Conservation (phyloP, 2,329 filamentous ascomycete genomes). For the Paraconiothyrium sp. region DNA sequence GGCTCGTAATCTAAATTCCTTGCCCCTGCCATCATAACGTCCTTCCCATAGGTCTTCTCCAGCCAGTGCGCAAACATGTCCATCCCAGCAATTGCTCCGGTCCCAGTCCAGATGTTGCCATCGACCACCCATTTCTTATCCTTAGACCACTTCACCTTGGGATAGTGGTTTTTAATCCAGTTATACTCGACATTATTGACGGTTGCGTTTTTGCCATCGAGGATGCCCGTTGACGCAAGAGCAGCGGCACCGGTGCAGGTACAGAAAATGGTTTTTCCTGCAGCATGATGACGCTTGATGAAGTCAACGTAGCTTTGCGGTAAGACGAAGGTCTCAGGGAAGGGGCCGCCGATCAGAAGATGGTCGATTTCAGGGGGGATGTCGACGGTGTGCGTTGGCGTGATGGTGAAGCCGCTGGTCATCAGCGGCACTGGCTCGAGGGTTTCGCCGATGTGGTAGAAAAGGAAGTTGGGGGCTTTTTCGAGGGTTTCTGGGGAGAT, state of each 20-base stretch:
- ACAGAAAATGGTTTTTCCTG: constrained; percentile 11
- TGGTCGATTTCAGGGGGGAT: constrained; percentile 9
- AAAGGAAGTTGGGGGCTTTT: constrained; percentile 1
- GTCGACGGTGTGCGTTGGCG: constrained; percentile 6
- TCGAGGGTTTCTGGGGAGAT: not conserved
- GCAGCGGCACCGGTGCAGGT: constrained; percentile 15
- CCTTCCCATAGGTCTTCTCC: constrained; percentile 13
- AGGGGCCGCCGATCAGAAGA: constrained; percentile 13
- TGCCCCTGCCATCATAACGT: constrained; percentile 5
- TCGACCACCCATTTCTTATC: constrained; percentile 16
- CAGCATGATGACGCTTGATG: constrained; percentile 16
- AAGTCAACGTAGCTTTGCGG: constrained; percentile 13
- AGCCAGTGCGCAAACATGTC: constrained; percentile 16
- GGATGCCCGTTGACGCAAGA: constrained; percentile 11
- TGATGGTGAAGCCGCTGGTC: constrained; percentile 1
- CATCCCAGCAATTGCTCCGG: constrained; percentile 12
- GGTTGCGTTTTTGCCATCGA: constrained; percentile 13
- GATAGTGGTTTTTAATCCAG: constrained; percentile 6
- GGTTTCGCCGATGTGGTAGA: constrained; percentile 1
- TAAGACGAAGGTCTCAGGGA: constrained; percentile 9
- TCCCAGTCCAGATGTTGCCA: constrained; percentile 15
- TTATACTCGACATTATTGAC: constrained; percentile 15
- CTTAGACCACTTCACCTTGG: constrained; percentile 13
- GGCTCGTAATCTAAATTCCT: constrained; percentile 13
- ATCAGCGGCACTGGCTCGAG: not conserved